Evolutionary conservation across 768 basidiomycete genomes (phyloP).

Genomic region (Phanerodontia chrysosporium): DNA sequence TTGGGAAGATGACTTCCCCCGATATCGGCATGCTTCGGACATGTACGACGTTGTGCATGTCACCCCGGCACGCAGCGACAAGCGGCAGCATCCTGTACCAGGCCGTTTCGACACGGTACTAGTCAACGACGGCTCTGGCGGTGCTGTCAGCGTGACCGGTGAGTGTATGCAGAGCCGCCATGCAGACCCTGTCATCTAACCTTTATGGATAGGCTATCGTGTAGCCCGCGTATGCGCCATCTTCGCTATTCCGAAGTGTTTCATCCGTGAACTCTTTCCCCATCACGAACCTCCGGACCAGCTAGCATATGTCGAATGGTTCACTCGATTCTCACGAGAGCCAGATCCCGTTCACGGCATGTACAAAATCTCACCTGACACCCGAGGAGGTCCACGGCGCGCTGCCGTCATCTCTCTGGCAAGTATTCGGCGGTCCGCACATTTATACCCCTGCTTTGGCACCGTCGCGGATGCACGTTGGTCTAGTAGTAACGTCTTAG

Average conservation of each 20-base stretch:
- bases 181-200: too few relatives aligned
- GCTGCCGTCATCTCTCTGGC: conserved; percentile 1
- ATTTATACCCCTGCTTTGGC: conserved; percentile 5
- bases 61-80: too few relatives aligned
- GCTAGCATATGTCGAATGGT: conserved; percentile 31
- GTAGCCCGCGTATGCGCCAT: conserved; percentile 25
- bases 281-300: conserved; percentile 7
- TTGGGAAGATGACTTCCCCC: too few relatives aligned
- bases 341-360: conserved; percentile 22
- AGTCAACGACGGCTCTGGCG: conserved; percentile 13
- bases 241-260: conserved; percentile 19
- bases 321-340: conserved; percentile 18
- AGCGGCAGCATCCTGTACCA: too few relatives aligned
- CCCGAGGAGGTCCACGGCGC: background rate
- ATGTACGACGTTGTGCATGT: too few relatives aligned
- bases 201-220: conserved; percentile 29
- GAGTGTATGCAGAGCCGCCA: too few relatives aligned
- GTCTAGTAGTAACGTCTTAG: conserved; percentile 3
- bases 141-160: conserved; percentile 12
- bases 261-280: background rate
- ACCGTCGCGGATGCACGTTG: background rate
- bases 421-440: conserved; percentile 1
- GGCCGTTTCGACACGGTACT: too few relatives aligned
- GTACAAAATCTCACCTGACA: conserved; percentile 18
- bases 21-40: too few relatives aligned